Percentiles rank a stretch among this genome's conserved stretches.
Conservation (phyloP, 2,329 filamentous ascomycete species). For the Aureobasidium zeae region DNA sequence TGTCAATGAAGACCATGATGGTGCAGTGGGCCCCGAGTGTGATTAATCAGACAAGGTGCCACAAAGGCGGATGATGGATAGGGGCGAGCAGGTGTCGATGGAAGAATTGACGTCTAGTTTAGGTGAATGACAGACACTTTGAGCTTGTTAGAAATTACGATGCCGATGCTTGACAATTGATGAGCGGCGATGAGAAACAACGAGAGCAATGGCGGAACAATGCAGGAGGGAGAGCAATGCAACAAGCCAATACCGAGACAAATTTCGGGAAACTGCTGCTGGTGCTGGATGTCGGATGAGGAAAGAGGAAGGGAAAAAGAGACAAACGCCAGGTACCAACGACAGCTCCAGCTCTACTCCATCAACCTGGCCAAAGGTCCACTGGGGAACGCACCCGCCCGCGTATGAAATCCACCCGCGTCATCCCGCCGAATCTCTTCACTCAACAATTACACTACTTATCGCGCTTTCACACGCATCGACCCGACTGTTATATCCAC, state of each 20-base stretch:
- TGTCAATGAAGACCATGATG: slow-evolving; percentile 79
- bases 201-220: too few species aligned
- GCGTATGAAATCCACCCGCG: not conserved
- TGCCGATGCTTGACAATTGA: too few species aligned
- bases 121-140: too few species aligned
- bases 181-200: too few species aligned
- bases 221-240: too few species aligned
- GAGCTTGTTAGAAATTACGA: too few species aligned
- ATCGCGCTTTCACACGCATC: slow-evolving; percentile 9
- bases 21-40: not conserved
- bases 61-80: slow-evolving; percentile 2
- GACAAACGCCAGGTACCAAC: not conserved
- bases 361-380: not conserved
- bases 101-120: too few species aligned
- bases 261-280: slow-evolving; percentile 13
- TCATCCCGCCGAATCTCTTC: slow-evolving; percentile 10
- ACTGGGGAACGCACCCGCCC: slow-evolving; percentile 8
- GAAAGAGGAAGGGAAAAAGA: slow-evolving; percentile 2
- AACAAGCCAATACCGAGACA: slow-evolving; percentile 8
- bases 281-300: slow-evolving; percentile 7
- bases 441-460: slow-evolving; percentile 9
- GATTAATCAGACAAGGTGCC: not conserved
- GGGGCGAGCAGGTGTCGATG: too few species aligned
- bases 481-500: too few species aligned
- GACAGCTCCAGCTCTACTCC: slow-evolving; percentile 1